Percentiles rank a stretch among this genome's conserved stretches.
phyloP scores from a whole-genome alignment of 805 yeast species.

The Candida cerambycidarum region DNA sequence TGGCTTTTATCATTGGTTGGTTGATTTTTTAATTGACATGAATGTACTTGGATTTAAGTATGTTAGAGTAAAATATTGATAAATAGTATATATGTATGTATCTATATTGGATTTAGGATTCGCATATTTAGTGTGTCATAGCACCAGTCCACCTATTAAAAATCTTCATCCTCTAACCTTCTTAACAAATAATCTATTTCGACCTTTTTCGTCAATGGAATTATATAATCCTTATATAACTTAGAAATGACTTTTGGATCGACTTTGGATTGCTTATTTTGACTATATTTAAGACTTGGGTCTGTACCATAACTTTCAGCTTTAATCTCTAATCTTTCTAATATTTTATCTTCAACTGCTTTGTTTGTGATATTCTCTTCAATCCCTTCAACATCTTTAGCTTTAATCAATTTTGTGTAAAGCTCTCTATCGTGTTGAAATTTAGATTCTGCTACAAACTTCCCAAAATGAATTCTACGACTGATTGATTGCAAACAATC shows the following conservation, averaged over 20 bases:
- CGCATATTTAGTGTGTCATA: too few species aligned
- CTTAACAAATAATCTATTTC: conserved; percentile 89
- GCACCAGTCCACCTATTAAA: too few species aligned
- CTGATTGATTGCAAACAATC: conserved; percentile 85
- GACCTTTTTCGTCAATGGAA: conserved; percentile 92
- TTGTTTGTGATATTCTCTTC: conserved; percentile 80
- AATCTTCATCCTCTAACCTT: conserved; percentile 76
- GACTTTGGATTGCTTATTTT: conserved; percentile 68
- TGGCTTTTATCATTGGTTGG: conserved; percentile 70
- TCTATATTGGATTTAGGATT: too few species aligned
- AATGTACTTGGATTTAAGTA: neutral
- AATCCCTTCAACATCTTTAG: conserved; percentile 68
- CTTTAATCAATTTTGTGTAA: conserved; percentile 64
- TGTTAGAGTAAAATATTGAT: neutral
- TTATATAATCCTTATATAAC: conserved; percentile 83
- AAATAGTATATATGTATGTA: neutral
- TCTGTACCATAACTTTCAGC: conserved; percentile 87
- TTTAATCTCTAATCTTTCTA: conserved; percentile 74
- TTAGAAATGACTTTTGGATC: conserved; percentile 79
- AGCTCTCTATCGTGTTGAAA: conserved; percentile 64
- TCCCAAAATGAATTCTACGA: conserved; percentile 93
- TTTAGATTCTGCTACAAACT: conserved; percentile 96
- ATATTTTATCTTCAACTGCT: conserved; percentile 81
- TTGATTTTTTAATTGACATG: conserved; percentile 50
- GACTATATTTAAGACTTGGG: conserved; percentile 73